phyloP scores from a whole-genome alignment of 2,329 filamentous ascomycete genomes.

The Fusarium brevicatenulatum region DNA sequence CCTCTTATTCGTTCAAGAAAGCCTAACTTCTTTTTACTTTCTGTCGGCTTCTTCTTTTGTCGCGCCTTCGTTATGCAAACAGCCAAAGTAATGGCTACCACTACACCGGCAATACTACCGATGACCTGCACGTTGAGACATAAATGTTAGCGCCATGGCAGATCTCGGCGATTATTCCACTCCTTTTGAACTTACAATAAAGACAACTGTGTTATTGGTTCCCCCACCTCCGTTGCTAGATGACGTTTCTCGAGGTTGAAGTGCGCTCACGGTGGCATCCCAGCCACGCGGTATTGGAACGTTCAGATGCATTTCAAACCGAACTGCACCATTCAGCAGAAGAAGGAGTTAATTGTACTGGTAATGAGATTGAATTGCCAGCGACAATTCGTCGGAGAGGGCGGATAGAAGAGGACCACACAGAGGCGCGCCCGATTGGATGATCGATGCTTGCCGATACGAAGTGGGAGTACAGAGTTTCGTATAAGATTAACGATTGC shows the following conservation, averaged over 20 bases:
- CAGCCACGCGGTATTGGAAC: slow-evolving; percentile 37
- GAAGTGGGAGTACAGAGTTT: slow-evolving; percentile 17
- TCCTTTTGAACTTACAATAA: slow-evolving; percentile 37
- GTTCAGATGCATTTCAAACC: slow-evolving; percentile 38
- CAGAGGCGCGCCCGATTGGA: slow-evolving; percentile 13
- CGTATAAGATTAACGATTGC: slow-evolving; percentile 8
- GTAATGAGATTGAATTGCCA: slow-evolving; percentile 1
- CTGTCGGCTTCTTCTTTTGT: slow-evolving; percentile 12
- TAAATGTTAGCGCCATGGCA: slow-evolving; percentile 1
- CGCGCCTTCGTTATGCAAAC: slow-evolving; percentile 35
- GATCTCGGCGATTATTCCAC: not conserved
- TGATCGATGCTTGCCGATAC: slow-evolving; percentile 14
- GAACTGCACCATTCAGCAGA: slow-evolving; percentile 30
- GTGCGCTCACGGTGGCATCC: slow-evolving; percentile 20
- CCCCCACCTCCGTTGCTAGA: slow-evolving; percentile 1
- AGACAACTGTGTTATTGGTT: slow-evolving; percentile 29
- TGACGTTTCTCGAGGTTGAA: slow-evolving; percentile 10
- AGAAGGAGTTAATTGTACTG: slow-evolving; percentile 4
- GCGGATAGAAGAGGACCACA: slow-evolving; percentile 10
- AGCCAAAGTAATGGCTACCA: slow-evolving; percentile 20
- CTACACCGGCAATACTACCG: slow-evolving; percentile 26
- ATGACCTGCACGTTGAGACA: slow-evolving; percentile 28
- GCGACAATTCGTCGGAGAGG: slow-evolving; percentile 7
- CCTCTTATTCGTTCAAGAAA: slow-evolving; percentile 36
- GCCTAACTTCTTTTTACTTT: slow-evolving; percentile 34